Evolutionary conservation across 2,329 filamentous ascomycete genomes (phyloP).

Genomic region (Beauveria scarabaeidicola): DNA sequence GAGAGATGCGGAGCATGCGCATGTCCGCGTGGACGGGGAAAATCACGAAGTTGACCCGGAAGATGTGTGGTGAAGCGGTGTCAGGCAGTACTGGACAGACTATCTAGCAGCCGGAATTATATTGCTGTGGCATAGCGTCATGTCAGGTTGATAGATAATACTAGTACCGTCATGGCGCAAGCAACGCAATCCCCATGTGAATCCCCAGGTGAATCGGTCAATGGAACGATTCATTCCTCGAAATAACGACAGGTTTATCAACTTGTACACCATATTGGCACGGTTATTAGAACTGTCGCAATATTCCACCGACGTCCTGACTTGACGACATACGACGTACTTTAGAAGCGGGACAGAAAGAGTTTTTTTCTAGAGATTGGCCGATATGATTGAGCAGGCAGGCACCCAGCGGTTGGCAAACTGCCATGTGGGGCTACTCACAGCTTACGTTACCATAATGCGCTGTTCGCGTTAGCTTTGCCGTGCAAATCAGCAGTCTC

Average conservation of each 20-base stretch:
- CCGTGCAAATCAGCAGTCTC: background rate
- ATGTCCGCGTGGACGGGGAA: constrained; percentile 75
- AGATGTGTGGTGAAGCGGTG: constrained; percentile 63
- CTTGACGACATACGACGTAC: background rate
- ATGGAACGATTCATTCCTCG: too few relatives aligned
- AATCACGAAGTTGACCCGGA: constrained; percentile 67
- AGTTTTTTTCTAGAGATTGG: background rate
- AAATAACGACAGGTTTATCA: too few relatives aligned
- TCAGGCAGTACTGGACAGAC: background rate
- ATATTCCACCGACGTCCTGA: background rate
- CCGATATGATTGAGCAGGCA: background rate
- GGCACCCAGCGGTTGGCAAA: too few relatives aligned
- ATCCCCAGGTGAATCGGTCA: too few relatives aligned
- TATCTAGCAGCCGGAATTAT: background rate
- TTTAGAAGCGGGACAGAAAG: background rate
- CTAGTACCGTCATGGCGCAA: background rate
- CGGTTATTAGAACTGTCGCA: background rate
- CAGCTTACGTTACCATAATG: background rate
- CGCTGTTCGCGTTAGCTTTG: background rate
- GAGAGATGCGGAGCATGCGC: constrained; percentile 66
- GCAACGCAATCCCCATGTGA: background rate
- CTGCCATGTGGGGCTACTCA: background rate
- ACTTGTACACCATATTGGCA: background rate
- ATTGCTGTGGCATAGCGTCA: background rate
- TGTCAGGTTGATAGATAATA: background rate